A percentile compares a stretch with the other conserved stretches of the same genome.
Evolutionary conservation across 2,329 filamentous ascomycete species (phyloP).

Genomic region (Hansfordia pulvinata): DNA sequence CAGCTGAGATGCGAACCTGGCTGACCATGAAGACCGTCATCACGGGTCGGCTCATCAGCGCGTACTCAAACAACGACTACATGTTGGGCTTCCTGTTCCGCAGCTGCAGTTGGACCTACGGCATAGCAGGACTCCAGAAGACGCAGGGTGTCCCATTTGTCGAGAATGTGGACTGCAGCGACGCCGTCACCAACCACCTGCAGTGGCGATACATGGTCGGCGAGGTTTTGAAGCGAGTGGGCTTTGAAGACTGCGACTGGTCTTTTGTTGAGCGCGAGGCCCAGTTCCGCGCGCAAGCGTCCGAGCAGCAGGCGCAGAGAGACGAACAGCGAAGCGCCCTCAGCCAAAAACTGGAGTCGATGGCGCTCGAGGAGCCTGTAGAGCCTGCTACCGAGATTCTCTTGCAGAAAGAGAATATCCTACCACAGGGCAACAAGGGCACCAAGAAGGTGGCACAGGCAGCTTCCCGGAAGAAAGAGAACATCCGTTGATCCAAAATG

Average conservation of each 20-base stretch:
- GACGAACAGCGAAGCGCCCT: too few relatives aligned
- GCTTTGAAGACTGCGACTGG: slow-evolving; percentile 56
- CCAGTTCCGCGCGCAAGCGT: slow-evolving; percentile 48
- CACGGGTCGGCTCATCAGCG: slow-evolving; percentile 74
- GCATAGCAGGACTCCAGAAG: slow-evolving; percentile 71
- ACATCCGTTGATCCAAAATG: too few relatives aligned
- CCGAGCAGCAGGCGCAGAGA: too few relatives aligned
- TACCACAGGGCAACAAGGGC: too few relatives aligned
- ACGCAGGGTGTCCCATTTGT: slow-evolving; percentile 51
- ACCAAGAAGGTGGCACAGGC: too few relatives aligned
- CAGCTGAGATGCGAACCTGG: slow-evolving; percentile 62
- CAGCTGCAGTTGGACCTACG: slow-evolving; percentile 66
- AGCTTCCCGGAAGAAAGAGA: too few relatives aligned
- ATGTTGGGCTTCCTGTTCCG: slow-evolving; percentile 82
- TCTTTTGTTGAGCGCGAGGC: too few relatives aligned
- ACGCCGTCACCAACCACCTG: slow-evolving; percentile 54
- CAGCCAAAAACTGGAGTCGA: too few relatives aligned
- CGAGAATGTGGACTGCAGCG: slow-evolving; percentile 55
- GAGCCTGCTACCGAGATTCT: too few relatives aligned
- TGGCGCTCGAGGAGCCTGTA: too few relatives aligned
- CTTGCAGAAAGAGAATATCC: too few relatives aligned
- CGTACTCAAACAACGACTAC: slow-evolving; percentile 77
- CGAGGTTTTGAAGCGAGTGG: slow-evolving; percentile 51
- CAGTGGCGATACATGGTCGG: slow-evolving; percentile 59
- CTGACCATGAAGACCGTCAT: slow-evolving; percentile 65